Percentiles rank a stretch among this genome's conserved stretches.
phyloP scores from a whole-genome alignment of 352 stramenopile species.

The Pythium plurisporium region DNA sequence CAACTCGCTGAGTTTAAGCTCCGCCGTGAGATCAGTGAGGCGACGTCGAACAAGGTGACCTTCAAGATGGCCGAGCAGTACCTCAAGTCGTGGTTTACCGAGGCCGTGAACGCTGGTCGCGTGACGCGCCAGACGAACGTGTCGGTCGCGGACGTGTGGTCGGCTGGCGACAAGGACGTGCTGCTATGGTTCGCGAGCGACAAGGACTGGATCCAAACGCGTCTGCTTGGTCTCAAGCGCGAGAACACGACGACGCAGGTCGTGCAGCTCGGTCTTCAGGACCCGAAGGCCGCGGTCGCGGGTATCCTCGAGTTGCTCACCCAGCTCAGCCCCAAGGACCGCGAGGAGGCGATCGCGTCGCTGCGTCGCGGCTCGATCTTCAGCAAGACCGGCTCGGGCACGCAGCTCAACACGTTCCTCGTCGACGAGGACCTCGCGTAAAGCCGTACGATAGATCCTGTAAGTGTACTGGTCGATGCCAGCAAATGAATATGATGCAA shows the following conservation, averaged over 20 bases:
- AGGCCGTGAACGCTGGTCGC: constrained; percentile 71
- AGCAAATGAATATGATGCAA: too few species aligned
- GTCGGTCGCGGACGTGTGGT: constrained; percentile 65
- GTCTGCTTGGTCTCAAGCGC: constrained; percentile 46
- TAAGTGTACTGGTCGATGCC: background rate
- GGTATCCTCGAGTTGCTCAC: constrained; percentile 82
- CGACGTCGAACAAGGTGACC: constrained; percentile 30
- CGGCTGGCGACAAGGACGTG: constrained; percentile 70
- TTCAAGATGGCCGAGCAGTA: constrained; percentile 59
- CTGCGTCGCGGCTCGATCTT: constrained; percentile 86
- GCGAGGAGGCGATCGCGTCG: constrained; percentile 72
- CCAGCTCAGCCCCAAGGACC: constrained; percentile 79
- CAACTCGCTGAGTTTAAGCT: constrained; percentile 96
- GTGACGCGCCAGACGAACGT: constrained; percentile 59
- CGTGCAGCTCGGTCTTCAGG: constrained; percentile 64
- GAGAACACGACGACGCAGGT: constrained; percentile 75
- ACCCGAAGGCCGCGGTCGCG: constrained; percentile 81
- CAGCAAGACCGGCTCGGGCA: constrained; percentile 57
- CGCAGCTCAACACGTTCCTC: constrained; percentile 35
- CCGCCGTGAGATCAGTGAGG: constrained; percentile 48
- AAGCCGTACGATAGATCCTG: background rate
- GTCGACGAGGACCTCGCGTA: constrained; percentile 20
- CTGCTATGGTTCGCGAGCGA: constrained; percentile 74
- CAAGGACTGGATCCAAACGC: constrained; percentile 71
- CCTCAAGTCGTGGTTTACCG: constrained; percentile 79